Conservation (phyloP, 2,329 filamentous ascomycete species). For the Phialophora tarda region DNA sequence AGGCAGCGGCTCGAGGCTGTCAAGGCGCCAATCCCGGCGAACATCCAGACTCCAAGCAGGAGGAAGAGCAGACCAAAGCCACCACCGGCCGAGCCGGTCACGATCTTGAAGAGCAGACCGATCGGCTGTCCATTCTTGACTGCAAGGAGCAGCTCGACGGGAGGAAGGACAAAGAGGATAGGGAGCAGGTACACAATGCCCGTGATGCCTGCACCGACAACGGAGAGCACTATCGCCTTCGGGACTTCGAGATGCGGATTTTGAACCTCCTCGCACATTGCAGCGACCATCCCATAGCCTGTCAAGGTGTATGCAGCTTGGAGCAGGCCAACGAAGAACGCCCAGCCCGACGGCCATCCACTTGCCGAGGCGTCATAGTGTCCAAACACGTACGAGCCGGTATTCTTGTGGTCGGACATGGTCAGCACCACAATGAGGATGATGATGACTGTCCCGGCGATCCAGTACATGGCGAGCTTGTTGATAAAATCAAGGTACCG, state of each 20-base stretch:
- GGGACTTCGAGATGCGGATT: too few relatives aligned
- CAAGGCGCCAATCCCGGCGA: conserved; percentile 76
- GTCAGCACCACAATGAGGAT: too few relatives aligned
- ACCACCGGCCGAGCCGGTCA: conserved; percentile 68
- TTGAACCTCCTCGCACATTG: too few relatives aligned
- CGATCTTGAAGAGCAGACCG: conserved; percentile 59
- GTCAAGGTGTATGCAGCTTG: too few relatives aligned
- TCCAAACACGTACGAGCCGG: too few relatives aligned
- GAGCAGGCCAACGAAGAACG: too few relatives aligned
- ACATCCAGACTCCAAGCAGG: conserved; percentile 76
- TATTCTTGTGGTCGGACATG: too few relatives aligned
- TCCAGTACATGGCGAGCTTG: neutral
- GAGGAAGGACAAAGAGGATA: conserved; percentile 59
- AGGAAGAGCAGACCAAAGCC: conserved; percentile 78
- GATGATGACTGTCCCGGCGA: too few relatives aligned
- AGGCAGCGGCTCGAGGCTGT: conserved; percentile 77
- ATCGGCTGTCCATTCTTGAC: conserved; percentile 77
- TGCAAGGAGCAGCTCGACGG: conserved; percentile 51
- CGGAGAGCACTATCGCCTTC: conserved; percentile 50
- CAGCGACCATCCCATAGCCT: too few relatives aligned
- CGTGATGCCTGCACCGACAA: conserved; percentile 69
- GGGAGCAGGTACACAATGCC: conserved; percentile 72
- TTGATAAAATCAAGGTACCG: neutral
- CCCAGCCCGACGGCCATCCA: too few relatives aligned
- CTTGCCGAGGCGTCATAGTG: too few relatives aligned